Evolutionary conservation across 805 yeast genomes (phyloP).

Genomic region (Teunomyces pallodes): DNA sequence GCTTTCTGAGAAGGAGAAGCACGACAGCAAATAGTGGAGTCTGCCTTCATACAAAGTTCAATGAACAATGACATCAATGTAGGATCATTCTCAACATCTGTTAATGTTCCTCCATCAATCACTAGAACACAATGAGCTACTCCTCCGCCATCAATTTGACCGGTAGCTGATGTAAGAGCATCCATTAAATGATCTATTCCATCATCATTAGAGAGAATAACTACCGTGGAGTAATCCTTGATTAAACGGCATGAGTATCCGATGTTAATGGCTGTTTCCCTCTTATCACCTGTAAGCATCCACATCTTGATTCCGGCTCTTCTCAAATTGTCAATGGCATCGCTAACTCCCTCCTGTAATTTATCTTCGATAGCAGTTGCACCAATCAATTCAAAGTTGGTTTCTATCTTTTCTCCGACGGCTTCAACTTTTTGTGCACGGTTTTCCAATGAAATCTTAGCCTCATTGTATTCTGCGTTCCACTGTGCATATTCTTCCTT

Average conservation of each 20-base stretch:
- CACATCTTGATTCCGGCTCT: constrained; percentile 93
- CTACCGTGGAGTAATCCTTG: constrained; percentile 87
- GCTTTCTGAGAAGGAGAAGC: constrained; percentile 98
- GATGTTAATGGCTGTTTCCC: constrained; percentile 96
- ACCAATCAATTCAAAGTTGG: constrained; percentile 67
- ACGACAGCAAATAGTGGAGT: constrained; percentile 91
- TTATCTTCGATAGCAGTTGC: constrained; percentile 98
- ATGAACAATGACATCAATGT: constrained; percentile 72
- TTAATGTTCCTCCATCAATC: constrained; percentile 87
- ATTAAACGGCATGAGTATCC: constrained; percentile 93
- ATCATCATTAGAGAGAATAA: constrained; percentile 54
- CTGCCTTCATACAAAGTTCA: constrained; percentile 81
- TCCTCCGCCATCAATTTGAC: constrained; percentile 66
- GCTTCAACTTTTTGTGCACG: constrained; percentile 65
- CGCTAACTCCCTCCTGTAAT: constrained; percentile 95
- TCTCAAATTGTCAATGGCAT: constrained; percentile 85
- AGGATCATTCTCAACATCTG: constrained; percentile 68
- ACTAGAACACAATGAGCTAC: constrained; percentile 95
- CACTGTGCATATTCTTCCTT: constrained; percentile 60
- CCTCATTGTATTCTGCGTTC: constrained; percentile 65
- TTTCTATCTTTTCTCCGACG: constrained; percentile 73
- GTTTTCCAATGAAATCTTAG: constrained; percentile 70
- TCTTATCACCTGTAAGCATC: constrained; percentile 98
- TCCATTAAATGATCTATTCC: constrained; percentile 58
- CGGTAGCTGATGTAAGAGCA: constrained; percentile 69